Evolutionary conservation across 2,329 filamentous ascomycete species (phyloP).

Genomic region (Fusarium oligoseptatum): DNA sequence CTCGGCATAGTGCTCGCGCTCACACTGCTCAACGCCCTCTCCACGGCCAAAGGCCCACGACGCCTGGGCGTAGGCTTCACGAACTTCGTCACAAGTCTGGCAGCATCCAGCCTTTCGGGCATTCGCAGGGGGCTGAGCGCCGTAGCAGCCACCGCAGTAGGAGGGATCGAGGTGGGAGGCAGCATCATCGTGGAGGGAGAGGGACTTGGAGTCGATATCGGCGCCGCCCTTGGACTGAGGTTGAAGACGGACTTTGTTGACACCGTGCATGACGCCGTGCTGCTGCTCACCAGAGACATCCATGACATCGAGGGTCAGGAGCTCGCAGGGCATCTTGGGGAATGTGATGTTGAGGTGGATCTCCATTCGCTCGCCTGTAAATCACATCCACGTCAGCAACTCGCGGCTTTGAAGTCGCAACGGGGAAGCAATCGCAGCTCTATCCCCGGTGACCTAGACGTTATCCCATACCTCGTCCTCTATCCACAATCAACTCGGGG

Average conservation of each 20-base stretch:
- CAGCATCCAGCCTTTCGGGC: constrained; percentile 90
- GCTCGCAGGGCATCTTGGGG: constrained; percentile 91
- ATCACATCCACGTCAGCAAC: constrained; percentile 40
- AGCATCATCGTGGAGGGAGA: constrained; percentile 75
- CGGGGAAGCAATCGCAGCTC: background rate
- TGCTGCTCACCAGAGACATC: constrained; percentile 98
- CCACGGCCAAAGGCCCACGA: constrained; percentile 96
- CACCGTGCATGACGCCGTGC: constrained; percentile 90
- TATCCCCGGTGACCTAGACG: background rate
- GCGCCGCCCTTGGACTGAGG: constrained; percentile 80
- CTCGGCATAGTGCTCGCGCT: constrained; percentile 93
- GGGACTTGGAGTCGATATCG: constrained; percentile 77
- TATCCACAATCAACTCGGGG: constrained; percentile 95
- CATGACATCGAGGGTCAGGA: constrained; percentile 98
- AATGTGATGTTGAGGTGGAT: constrained; percentile 98
- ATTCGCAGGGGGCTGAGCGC: constrained; percentile 78
- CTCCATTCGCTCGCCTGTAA: constrained; percentile 93
- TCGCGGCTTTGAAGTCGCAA: background rate
- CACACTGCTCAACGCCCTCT: constrained; percentile 93
- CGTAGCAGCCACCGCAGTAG: constrained; percentile 96
- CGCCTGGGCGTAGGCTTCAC: constrained; percentile 89
- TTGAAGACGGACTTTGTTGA: constrained; percentile 88
- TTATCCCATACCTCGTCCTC: constrained; percentile 80
- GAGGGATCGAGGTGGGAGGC: constrained; percentile 86
- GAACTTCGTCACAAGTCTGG: constrained; percentile 96